Evolutionary conservation across 106 monocot genomes (phyloP).

Genomic region (Allium fistulosum): DNA sequence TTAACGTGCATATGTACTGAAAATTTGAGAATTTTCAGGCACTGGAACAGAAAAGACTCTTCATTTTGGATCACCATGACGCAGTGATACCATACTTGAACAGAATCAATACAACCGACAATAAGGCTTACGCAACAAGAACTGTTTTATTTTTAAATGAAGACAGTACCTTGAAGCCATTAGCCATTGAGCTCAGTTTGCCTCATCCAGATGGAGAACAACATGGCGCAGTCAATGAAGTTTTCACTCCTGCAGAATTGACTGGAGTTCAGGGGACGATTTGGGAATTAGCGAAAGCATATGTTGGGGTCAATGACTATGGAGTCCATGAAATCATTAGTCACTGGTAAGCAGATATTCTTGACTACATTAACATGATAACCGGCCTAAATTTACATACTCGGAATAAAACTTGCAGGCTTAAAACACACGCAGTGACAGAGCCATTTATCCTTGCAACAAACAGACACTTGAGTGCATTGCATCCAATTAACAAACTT

Average conservation of each 20-base stretch:
- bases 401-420: background rate
- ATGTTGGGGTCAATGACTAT: constrained; percentile 15
- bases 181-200: constrained; percentile 16
- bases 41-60: constrained; percentile 13
- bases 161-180: constrained; percentile 20
- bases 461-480: constrained; percentile 44
- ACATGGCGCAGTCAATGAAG: constrained; percentile 10
- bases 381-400: too few relatives aligned
- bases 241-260: constrained; percentile 12
- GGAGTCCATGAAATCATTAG: constrained; percentile 36
- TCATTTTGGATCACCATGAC: constrained; percentile 32
- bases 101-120: constrained; percentile 21
- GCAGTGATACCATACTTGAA: constrained; percentile 18
- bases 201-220: constrained; percentile 12
- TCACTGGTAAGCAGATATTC: constrained; percentile 18
- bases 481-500: constrained; percentile 83
- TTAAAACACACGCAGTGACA: constrained; percentile 48
- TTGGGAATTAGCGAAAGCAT: constrained; percentile 16
- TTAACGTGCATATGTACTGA: too few relatives aligned
- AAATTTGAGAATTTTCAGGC: constrained; percentile 5
- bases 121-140: constrained; percentile 28
- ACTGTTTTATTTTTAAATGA: constrained; percentile 30
- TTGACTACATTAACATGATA: too few relatives aligned
- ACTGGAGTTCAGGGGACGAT: background rate
- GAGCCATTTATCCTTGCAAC: constrained; percentile 63